These are phyloP conservation scores for Kalmanozyma brasiliensis DNA, from an alignment of 1,284 basidiomycete species.

Conservation along the genomic window DNA sequence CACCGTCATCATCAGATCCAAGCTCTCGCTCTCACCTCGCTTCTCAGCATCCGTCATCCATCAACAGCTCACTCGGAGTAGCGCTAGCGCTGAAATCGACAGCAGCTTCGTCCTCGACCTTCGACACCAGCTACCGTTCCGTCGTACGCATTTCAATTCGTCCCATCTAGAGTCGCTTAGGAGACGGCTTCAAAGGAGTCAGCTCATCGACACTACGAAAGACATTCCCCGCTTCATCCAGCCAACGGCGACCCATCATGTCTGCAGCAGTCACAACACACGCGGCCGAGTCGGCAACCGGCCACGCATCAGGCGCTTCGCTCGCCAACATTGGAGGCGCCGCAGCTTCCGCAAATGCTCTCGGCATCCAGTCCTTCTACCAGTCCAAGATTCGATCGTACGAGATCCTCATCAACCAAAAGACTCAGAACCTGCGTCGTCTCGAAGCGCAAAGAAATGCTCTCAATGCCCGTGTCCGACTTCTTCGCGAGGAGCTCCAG, in stretches of 20 bases:
- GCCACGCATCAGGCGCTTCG: slow-evolving; percentile 8
- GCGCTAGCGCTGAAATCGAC: too few relatives aligned
- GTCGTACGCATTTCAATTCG: too few relatives aligned
- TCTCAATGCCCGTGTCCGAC: slow-evolving; percentile 87
- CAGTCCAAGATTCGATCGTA: slow-evolving; percentile 94
- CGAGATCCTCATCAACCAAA: slow-evolving; percentile 91
- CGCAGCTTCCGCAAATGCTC: slow-evolving; percentile 39
- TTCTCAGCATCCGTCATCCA: too few relatives aligned
- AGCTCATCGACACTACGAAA: too few relatives aligned
- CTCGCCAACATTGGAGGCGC: slow-evolving; percentile 44
- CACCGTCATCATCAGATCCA: slow-evolving; percentile 4
- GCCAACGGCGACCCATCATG: slow-evolving; percentile 12
- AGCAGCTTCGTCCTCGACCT: too few relatives aligned
- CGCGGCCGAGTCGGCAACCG: slow-evolving; percentile 22
- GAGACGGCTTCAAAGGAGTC: too few relatives aligned
- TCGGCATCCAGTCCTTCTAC: slow-evolving; percentile 80
- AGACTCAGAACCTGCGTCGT: slow-evolving; percentile 93
- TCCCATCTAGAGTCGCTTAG: too few relatives aligned
- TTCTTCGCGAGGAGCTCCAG: slow-evolving; percentile 89
- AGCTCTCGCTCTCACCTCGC: neutral
- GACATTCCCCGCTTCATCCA: too few relatives aligned
- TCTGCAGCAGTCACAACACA: slow-evolving; percentile 42
- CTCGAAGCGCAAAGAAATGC: slow-evolving; percentile 97
- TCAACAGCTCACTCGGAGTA: too few relatives aligned
- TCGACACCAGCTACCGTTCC: too few relatives aligned